phyloP scores from a whole-genome alignment of 179 eudicot genomes.

The Patellifolia procumbens region DNA sequence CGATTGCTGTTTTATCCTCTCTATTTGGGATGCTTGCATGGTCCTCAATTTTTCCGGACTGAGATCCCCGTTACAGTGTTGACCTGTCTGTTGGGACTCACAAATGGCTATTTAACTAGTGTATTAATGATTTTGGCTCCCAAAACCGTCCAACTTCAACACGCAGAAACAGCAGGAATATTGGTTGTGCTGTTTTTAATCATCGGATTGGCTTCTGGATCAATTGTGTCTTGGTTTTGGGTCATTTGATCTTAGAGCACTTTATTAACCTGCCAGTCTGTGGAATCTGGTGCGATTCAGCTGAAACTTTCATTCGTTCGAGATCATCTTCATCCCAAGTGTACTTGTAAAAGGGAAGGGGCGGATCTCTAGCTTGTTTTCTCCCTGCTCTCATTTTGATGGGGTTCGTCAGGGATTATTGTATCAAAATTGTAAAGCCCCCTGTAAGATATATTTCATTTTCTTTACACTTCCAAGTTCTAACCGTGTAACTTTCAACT shows the following conservation, averaged over 20 bases:
- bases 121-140: conserved; percentile 76
- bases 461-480: conserved; percentile 2
- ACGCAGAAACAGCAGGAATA: conserved; percentile 75
- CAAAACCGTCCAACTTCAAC: conserved; percentile 65
- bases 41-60: conserved; percentile 59
- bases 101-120: conserved; percentile 86
- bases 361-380: conserved; percentile 11
- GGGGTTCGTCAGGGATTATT: not conserved
- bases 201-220: conserved; percentile 77
- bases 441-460: conserved; percentile 17
- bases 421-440: conserved; percentile 15
- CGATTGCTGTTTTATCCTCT: conserved; percentile 70
- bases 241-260: conserved; percentile 45
- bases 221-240: conserved; percentile 91
- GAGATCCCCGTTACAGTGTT: conserved; percentile 53
- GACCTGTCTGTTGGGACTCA: conserved; percentile 83
- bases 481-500: conserved; percentile 41
- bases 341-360: conserved; percentile 15
- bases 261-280: not conserved
- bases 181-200: conserved; percentile 75
- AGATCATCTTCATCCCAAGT: conserved; percentile 1
- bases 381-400: not conserved
- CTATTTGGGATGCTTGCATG: conserved; percentile 66
- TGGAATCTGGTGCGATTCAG: not conserved
- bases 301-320: not conserved